Base-by-base conservation (phyloP, 2,329 filamentous ascomycete species). In the Diaporthe citri region DNA sequence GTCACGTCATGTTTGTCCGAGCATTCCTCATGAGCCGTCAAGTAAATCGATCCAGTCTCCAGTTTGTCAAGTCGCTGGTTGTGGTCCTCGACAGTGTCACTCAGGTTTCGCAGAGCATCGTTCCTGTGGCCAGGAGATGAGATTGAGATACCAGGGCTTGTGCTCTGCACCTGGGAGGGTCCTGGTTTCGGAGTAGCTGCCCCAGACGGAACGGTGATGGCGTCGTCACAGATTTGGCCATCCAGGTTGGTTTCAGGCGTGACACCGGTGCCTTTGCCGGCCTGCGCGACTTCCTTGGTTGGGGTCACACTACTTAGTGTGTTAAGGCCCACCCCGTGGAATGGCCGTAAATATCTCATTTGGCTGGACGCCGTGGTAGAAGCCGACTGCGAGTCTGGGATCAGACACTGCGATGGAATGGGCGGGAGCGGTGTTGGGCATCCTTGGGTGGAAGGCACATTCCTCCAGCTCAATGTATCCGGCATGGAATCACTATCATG, bases 31-130 rank as follows among this genome's bases (percentile, higher is more conserved):
- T 93, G 89, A n/a, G 89, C 88, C 25, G 88, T 87, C 57, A 90
- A 87, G 34, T 91, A 90, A 79, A 95, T 94, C 0, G 93, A 95
- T 1, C 89, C 86, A 69, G 89, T 94, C 82, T 96, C 94, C 8
- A 96, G 86, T 73, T 87, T 85, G 66, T 94, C 92, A 17, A 96
- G 82, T 2, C 94, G 91, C 71, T 89, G 87, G 51, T 91, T 90
- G 75, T 95, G 90, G 25, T 88, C 87, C 74, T 89, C 85, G 75
- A 93, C 87, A n/a, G 87, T 86, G 57, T 89, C 86, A 5, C 87
- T 84, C 10, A 91, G 77, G 60, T 87, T 85, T 74, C 85, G 84
- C 71, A 90, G 83, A 2, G 83, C 82, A 43, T 84, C 83, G 8
- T 75, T 20, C 64, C 64, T 36, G 36, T 60, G 66, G n/a, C 46